Conservation (phyloP, 441 rosid species). For the Corymbia calophylla region DNA sequence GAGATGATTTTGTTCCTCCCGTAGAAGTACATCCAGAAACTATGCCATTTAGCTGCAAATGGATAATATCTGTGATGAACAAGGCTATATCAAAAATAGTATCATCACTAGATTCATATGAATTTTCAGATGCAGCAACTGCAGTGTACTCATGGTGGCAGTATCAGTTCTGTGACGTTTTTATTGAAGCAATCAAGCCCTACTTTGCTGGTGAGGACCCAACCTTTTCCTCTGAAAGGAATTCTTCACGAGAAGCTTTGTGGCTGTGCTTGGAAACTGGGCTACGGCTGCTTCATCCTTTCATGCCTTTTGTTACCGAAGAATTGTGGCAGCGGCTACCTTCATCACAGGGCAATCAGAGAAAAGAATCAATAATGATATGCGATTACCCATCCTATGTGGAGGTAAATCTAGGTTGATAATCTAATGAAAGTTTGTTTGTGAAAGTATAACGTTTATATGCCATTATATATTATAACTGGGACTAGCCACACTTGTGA, state of each 20-base stretch:
- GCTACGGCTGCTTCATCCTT: constrained; percentile 86
- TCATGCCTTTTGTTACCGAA: constrained; percentile 94
- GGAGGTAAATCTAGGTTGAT: constrained; percentile 35
- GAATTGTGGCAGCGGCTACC: constrained; percentile 98
- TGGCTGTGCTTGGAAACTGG: constrained; percentile 92
- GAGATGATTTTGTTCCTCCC: constrained; percentile 55
- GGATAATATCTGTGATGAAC: constrained; percentile 86
- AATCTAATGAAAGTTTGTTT: neutral
- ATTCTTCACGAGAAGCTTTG: constrained; percentile 55
- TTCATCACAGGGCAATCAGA: constrained; percentile 24
- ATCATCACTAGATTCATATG: constrained; percentile 50
- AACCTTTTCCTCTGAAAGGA: constrained; percentile 52
- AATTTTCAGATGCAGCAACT: constrained; percentile 76
- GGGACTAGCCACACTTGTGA: neutral
- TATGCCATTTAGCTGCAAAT: constrained; percentile 79
- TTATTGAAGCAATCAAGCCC: constrained; percentile 85
- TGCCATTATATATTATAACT: neutral
- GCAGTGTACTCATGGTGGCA: constrained; percentile 92
- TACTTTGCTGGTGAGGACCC: constrained; percentile 61
- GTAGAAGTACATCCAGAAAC: constrained; percentile 21
- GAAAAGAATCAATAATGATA: constrained; percentile 71
- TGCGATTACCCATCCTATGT: constrained; percentile 62
- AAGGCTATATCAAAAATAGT: constrained; percentile 61
- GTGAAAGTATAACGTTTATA: neutral
- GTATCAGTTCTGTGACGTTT: constrained; percentile 89